Evolutionary conservation across 495 filamentous ascomycete genomes (phyloP).

Genomic region (Penicillium flavigenum): DNA sequence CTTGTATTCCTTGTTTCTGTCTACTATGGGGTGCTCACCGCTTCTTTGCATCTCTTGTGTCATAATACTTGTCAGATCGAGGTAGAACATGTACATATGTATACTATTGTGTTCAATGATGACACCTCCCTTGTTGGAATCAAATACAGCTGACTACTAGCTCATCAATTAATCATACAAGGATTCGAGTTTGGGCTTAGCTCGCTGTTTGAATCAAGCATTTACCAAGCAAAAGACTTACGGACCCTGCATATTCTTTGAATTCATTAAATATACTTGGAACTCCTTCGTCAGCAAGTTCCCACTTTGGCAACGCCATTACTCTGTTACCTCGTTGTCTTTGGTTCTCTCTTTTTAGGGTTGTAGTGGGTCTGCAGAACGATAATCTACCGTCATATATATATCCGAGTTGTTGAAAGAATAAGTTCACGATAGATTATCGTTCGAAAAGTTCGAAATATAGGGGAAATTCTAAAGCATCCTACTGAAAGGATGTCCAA

Average conservation of each 20-base stretch:
- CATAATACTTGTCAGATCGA: neutral
- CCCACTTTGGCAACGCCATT: neutral
- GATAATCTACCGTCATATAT: neutral
- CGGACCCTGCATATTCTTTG: neutral
- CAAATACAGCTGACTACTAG: neutral
- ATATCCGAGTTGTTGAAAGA: neutral
- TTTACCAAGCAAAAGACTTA: neutral
- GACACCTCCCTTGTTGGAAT: neutral
- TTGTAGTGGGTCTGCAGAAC: neutral
- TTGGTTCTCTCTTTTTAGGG: neutral
- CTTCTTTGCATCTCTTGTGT: neutral
- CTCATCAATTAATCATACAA: neutral
- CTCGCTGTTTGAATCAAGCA: neutral
- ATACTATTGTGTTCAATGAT: neutral
- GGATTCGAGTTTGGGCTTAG: neutral
- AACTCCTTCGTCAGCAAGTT: neutral
- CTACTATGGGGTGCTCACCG: neutral
- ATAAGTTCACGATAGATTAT: too few relatives aligned
- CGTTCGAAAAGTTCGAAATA: too few relatives aligned
- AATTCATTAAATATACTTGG: neutral
- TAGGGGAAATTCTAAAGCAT: too few relatives aligned
- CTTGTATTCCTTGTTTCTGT: neutral
- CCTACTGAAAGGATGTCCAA: too few relatives aligned
- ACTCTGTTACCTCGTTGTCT: neutral
- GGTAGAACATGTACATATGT: neutral